Percentiles rank a stretch among this genome's conserved stretches.
These are phyloP conservation scores for Periconia sp. DNA, from an alignment of 2,329 filamentous ascomycete species.

Conservation along the genomic window DNA sequence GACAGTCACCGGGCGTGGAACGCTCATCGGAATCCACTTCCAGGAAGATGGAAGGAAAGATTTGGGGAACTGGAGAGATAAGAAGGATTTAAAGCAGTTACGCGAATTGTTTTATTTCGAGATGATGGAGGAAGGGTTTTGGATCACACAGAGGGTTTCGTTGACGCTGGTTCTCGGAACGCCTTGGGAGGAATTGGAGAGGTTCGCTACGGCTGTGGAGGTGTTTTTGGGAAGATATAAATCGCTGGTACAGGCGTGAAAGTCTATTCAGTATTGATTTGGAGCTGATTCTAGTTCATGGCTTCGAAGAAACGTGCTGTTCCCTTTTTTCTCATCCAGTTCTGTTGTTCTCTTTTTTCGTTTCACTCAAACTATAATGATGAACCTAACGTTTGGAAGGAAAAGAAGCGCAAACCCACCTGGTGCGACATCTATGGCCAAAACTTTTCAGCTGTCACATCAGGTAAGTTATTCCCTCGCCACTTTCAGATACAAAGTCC, in stretches of 20 bases:
- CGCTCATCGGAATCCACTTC: slow-evolving; percentile 43
- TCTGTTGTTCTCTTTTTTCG: too few species aligned
- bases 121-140: slow-evolving; percentile 42
- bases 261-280: too few species aligned
- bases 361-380: too few species aligned
- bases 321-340: too few species aligned
- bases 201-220: slow-evolving; percentile 27
- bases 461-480: too few species aligned
- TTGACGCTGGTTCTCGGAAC: slow-evolving; percentile 40
- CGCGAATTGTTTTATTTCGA: slow-evolving; percentile 41
- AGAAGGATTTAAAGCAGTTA: slow-evolving; percentile 31
- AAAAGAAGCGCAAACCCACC: too few species aligned
- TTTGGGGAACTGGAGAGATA: slow-evolving; percentile 24
- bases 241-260: slow-evolving; percentile 9
- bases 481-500: too few species aligned
- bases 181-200: slow-evolving; percentile 34
- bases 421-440: too few species aligned
- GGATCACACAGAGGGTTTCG: slow-evolving; percentile 38
- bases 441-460: too few species aligned
- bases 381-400: too few species aligned
- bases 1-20: slow-evolving; percentile 40
- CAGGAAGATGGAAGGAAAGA: slow-evolving; percentile 30
- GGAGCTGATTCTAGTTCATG: too few species aligned
- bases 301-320: too few species aligned
- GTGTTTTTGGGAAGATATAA: slow-evolving; percentile 24